Conservation (phyloP, 495 filamentous ascomycete genomes). For the Aspergillus steynii region DNA sequence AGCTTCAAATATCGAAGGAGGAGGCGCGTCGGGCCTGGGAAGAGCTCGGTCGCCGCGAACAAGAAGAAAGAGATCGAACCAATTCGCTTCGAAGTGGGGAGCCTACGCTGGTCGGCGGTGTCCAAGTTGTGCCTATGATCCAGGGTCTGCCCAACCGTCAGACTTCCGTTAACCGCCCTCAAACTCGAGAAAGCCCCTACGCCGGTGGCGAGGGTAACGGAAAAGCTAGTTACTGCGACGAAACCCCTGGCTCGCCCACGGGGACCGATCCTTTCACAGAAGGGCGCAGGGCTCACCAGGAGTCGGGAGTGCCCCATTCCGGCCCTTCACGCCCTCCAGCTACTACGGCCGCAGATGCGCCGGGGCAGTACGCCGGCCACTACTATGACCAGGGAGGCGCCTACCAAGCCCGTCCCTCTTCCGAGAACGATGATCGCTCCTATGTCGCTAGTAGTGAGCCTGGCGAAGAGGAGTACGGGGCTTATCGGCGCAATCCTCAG, state of each 20-base stretch:
- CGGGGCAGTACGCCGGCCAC: slow-evolving; percentile 30
- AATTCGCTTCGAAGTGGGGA: slow-evolving; percentile 81
- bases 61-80: slow-evolving; percentile 93
- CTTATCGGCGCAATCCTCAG: slow-evolving; percentile 48
- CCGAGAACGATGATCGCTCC: slow-evolving; percentile 50
- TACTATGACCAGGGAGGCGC: slow-evolving; percentile 51
- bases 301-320: slow-evolving; percentile 6
- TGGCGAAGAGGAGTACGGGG: slow-evolving; percentile 59
- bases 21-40: slow-evolving; percentile 97
- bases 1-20: slow-evolving; percentile 92
- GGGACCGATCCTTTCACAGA: slow-evolving; percentile 61
- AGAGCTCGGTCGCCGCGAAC: slow-evolving; percentile 89
- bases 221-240: slow-evolving; percentile 38
- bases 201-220: slow-evolving; percentile 27
- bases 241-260: slow-evolving; percentile 47
- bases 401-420: slow-evolving; percentile 36
- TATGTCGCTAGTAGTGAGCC: slow-evolving; percentile 54
- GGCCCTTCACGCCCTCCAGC: slow-evolving; percentile 23
- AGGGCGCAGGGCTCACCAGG: slow-evolving; percentile 26
- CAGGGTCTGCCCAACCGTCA: slow-evolving; percentile 70
- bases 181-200: slow-evolving; percentile 49
- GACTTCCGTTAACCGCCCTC: slow-evolving; percentile 50
- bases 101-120: slow-evolving; percentile 85
- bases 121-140: slow-evolving; percentile 96
- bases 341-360: slow-evolving; percentile 27